Percentiles rank a stretch among this genome's conserved stretches.
Conservation (phyloP, 169 alveolate genomes). For the Cryptosporidium meleagridis region DNA sequence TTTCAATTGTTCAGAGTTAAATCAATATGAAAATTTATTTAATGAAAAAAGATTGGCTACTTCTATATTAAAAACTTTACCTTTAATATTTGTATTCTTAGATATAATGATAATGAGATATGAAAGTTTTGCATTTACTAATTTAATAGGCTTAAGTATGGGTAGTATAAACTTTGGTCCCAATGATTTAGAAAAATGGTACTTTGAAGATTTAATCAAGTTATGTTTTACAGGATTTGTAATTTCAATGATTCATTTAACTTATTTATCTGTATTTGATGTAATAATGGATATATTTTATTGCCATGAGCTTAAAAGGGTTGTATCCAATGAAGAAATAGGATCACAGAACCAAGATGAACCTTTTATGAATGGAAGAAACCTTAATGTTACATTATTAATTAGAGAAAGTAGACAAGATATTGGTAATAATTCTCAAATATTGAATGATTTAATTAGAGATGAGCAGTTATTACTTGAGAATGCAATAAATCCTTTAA, state of each 20-base stretch:
- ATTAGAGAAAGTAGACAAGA: slow-evolving; percentile 14
- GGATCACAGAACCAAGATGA: neutral
- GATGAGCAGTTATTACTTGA: neutral
- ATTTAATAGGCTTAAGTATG: neutral
- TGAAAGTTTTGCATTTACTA: slow-evolving; percentile 51
- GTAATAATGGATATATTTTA: slow-evolving; percentile 52
- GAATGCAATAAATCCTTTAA: slow-evolving; percentile 19
- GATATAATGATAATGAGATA: slow-evolving; percentile 41
- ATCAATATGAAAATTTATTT: slow-evolving; percentile 16
- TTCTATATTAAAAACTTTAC: slow-evolving; percentile 35
- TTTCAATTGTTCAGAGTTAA: slow-evolving; percentile 16
- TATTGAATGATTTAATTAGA: neutral
- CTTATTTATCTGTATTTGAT: slow-evolving; percentile 41
- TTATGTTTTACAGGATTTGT: slow-evolving; percentile 3
- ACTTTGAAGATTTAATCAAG: neutral
- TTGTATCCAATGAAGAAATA: neutral
- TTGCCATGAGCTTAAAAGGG: slow-evolving; percentile 63
- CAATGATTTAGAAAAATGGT: slow-evolving; percentile 5
- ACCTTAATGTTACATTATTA: slow-evolving; percentile 13
- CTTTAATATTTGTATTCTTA: slow-evolving; percentile 16
- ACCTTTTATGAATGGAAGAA: neutral
- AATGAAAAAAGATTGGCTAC: slow-evolving; percentile 27
- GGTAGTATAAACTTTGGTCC: slow-evolving; percentile 23
- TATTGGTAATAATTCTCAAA: neutral
- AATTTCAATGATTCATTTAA: slow-evolving; percentile 1